Conservation (phyloP, 441 rosid species). For the Eutrema salsugineum region DNA sequence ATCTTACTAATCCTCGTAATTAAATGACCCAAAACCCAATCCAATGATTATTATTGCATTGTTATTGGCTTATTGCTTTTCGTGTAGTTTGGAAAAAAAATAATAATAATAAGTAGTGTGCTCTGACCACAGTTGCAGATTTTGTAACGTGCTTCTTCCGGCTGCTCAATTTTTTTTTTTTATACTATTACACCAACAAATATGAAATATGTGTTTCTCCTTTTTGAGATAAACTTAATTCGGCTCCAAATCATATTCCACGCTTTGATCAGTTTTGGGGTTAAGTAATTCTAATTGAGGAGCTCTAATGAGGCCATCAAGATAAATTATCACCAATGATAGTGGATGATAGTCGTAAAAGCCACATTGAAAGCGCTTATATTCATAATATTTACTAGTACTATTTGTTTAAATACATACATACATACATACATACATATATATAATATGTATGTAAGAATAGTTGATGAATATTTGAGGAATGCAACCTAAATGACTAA, state of each 20-base stretch:
- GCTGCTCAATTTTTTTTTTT: not conserved
- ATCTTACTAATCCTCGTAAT: conserved; percentile 13
- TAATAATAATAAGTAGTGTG: too few relatives aligned
- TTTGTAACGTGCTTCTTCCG: conserved; percentile 11
- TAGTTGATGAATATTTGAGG: conserved; percentile 6
- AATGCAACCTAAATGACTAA: not conserved
- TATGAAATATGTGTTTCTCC: too few relatives aligned
- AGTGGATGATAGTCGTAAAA: conserved; percentile 24
- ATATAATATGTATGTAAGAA: not conserved
- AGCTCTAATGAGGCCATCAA: not conserved
- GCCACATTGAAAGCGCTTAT: not conserved
- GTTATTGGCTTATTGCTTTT: too few relatives aligned
- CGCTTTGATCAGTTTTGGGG: too few relatives aligned
- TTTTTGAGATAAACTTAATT: not conserved
- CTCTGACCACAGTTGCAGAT: conserved; percentile 11
- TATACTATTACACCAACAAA: too few relatives aligned
- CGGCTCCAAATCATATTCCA: not conserved
- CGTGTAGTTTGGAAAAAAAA: too few relatives aligned
- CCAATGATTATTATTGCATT: too few relatives aligned
- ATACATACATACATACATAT: too few relatives aligned
- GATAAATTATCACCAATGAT: conserved; percentile 6
- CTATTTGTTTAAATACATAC: conserved; percentile 5
- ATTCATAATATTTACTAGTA: not conserved
- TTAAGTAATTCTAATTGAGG: too few relatives aligned
- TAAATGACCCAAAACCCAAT: too few relatives aligned